Evolutionary conservation across 1,139 yeast species (phyloP), one percentile per base, ranked within the genome.

Genomic region (Diutina mesorugosa): DNA sequence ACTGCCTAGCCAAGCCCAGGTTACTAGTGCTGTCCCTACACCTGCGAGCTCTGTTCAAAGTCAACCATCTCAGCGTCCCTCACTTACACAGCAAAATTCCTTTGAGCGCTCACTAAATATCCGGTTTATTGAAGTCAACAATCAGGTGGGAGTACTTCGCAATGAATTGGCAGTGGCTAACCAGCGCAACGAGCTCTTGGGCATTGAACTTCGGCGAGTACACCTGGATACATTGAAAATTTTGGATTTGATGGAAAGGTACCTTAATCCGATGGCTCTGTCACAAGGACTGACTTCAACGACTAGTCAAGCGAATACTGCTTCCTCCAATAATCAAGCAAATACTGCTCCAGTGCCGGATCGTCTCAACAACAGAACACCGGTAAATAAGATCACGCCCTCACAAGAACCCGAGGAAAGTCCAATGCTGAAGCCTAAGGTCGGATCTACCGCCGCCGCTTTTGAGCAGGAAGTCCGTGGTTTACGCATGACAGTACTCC

Each of bases 231-330:
- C 47, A 16, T 38, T 51, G 21, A 28, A 38, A 45, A 58, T 81
- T 5, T 63, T 82, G 47, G 86, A 81, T 54, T 64, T 77, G 55
- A 62, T 81, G 54, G 79, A 77, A 56, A 74, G 67, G 52, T 60
- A 65, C 30, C 56, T 62, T 8, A 47, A 52, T 29, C 50, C 54
- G 10, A 46, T 28, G 7, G 45, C 45, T 4, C 26, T 18, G 47
- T n/a, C 47, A 4, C 18, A 18, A n/a, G 47, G 21, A 18, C 47
- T 7, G 1, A 9, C 28, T 8, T 9, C 26, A 3, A 18, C 47
- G n/a, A 6, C 47, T 1, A 18, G 26, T n/a, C 47, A 45, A 35
- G 4, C 41, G 14, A 35, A 12, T 35, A 12, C 41, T 35, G 41
- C 38, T 32, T 8, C 38, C 26, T 21, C 26, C 26, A 46, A 16